These are phyloP conservation scores for Allium sativum DNA, from an alignment of 106 monocot genomes.

Conservation along the genomic window DNA sequence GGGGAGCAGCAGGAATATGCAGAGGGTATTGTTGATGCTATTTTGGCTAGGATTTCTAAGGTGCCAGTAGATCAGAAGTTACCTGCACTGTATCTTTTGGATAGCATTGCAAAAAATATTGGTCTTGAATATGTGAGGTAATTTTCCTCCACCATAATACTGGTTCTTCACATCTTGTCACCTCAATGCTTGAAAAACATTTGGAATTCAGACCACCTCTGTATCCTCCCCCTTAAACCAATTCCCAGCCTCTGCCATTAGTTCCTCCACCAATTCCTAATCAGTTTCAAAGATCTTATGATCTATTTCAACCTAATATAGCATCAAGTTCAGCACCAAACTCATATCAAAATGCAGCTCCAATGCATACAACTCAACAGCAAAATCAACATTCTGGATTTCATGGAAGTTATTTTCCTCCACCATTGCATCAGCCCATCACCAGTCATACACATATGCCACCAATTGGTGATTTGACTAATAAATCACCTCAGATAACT, in stretches of 20 bases:
- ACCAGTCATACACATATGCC: conserved; percentile 18
- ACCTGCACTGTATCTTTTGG: conserved; percentile 83
- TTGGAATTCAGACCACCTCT: conserved; percentile 23
- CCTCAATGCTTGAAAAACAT: conserved; percentile 17
- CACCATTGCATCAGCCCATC: conserved; percentile 18
- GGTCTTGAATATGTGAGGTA: conserved; percentile 65
- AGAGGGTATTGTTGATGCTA: conserved; percentile 61
- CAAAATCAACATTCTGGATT: conserved; percentile 2
- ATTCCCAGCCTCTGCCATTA: conserved; percentile 30
- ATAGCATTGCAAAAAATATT: conserved; percentile 98
- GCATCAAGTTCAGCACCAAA: conserved; percentile 20
- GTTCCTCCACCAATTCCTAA: conserved; percentile 21
- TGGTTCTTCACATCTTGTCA: conserved; percentile 19
- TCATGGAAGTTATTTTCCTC: conserved; percentile 23
- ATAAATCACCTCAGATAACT: conserved; percentile 17
- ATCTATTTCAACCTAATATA: conserved; percentile 26
- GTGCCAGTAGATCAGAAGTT: conserved; percentile 73
- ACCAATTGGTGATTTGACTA: conserved; percentile 21
- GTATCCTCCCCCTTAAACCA: conserved; percentile 31
- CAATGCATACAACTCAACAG: conserved; percentile 13
- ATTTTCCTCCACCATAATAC: conserved; percentile 37
- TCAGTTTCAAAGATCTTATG: conserved; percentile 18
- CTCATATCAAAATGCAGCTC: neutral
- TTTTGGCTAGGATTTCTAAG: conserved; percentile 67
- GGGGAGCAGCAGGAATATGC: conserved; percentile 55